These are phyloP conservation scores for Escallonia herrerae DNA, from an alignment of 129 eudicot genomes.

Conservation along the genomic window DNA sequence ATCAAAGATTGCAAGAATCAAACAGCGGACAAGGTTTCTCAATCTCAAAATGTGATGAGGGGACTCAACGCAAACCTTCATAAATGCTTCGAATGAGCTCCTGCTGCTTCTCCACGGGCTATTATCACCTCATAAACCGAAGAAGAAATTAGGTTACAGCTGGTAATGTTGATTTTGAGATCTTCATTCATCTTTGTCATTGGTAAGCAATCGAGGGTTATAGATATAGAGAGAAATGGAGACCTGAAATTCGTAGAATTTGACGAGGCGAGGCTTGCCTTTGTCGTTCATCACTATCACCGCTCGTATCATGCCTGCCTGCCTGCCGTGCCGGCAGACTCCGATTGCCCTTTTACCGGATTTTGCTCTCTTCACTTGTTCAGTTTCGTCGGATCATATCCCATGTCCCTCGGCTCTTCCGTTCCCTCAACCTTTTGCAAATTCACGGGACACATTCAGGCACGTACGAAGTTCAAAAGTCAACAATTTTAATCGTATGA, in stretches of 20 bases:
- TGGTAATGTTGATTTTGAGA: not conserved
- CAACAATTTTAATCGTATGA: too few relatives aligned
- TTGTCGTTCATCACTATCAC: slow-evolving; percentile 80
- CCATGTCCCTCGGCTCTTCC: too few relatives aligned
- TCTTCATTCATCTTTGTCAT: not conserved
- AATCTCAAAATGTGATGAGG: too few relatives aligned
- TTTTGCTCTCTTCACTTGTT: too few relatives aligned
- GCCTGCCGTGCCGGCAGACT: too few relatives aligned
- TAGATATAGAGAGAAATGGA: not conserved
- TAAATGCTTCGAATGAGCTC: slow-evolving; percentile 68
- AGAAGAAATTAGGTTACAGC: not conserved
- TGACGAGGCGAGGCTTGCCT: slow-evolving; percentile 89
- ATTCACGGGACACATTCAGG: too few relatives aligned
- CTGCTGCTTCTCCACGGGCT: slow-evolving; percentile 93
- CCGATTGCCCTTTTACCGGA: too few relatives aligned
- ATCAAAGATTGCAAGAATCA: too few relatives aligned
- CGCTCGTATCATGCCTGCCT: slow-evolving; percentile 55
- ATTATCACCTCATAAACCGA: slow-evolving; percentile 15
- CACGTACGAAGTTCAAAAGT: too few relatives aligned
- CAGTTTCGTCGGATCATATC: too few relatives aligned
- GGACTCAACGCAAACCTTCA: not conserved
- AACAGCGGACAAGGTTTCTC: too few relatives aligned
- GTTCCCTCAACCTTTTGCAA: too few relatives aligned
- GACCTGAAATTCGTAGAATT: slow-evolving; percentile 77
- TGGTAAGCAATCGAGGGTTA: not conserved